Base-by-base conservation (phyloP, 495 filamentous ascomycete genomes). In the Trichoderma asperelloides region DNA sequence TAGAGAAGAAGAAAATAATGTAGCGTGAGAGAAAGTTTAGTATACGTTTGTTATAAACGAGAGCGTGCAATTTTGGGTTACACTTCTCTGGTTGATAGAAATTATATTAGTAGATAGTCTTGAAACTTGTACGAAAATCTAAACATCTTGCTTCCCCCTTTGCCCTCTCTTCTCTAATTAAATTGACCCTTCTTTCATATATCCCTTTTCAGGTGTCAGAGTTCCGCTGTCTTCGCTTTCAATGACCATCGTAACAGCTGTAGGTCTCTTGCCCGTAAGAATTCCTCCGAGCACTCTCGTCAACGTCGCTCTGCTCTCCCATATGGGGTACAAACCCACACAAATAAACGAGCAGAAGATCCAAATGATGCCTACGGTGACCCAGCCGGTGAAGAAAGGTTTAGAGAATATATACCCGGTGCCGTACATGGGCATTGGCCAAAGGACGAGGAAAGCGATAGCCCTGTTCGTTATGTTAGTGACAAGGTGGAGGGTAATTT, bases 341-440 rank as follows among this genome's bases (percentile, higher is more conserved):
- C 81, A 82, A 70, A 82, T 12, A 30, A 81, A 71, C 0, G 83
- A 85, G 71, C 80, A 84, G 74, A 93, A 91, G 69, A 92, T 75
- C 90, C 90, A 93, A 8, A 89, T 63, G 43, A 93, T 86, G 0
- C 88, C 90, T 0, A 93, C 87, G 41, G 81, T 75, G 18, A 92
- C 84, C 90, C 90, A 93, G 28, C 90, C 90, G 0, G 89, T 91
- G 78, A 92, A 93, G 79, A 93, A 93, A 69, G 81, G 80, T 78
- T 88, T 89, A 73, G 83, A 87, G 78, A 93, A 93, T 27, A 93
- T 80, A 69, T 94, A 94, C 6, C 82, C 82, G 3, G 78, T 78
- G 13, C 88, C 91, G 71, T 91, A 94, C 86, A 94, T 85, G 1
- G 91, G 91, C 77, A 93, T 91, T 4, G 91, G 91, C 91, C 91